A percentile compares a stretch with the other conserved stretches of the same genome.
phyloP scores from a whole-genome alignment of 805 yeast genomes.

The Schwanniomyces sp. region DNA sequence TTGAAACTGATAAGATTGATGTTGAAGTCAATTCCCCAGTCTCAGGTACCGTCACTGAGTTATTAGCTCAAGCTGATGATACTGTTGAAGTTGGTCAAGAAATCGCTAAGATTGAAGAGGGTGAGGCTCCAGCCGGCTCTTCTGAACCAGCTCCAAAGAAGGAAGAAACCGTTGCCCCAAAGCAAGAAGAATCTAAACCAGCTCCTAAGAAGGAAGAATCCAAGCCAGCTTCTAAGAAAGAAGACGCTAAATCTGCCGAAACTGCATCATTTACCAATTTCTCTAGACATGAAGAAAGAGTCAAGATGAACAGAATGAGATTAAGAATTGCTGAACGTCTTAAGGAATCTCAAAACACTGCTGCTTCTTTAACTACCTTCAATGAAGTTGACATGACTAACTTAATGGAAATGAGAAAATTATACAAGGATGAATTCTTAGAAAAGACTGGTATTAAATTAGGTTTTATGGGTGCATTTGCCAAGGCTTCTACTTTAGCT shows the following conservation, averaged over 20 bases:
- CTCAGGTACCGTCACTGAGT: constrained; percentile 83
- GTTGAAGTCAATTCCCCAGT: constrained; percentile 95
- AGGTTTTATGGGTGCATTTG: constrained; percentile 98
- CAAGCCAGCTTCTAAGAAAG: constrained; percentile 29
- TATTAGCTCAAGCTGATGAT: constrained; percentile 81
- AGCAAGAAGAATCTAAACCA: constrained; percentile 19
- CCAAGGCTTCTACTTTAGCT: constrained; percentile 90
- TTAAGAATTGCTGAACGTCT: constrained; percentile 97
- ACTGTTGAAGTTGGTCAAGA: constrained; percentile 97
- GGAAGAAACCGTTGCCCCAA: constrained; percentile 20
- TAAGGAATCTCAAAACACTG: constrained; percentile 98
- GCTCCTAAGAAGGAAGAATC: constrained; percentile 26
- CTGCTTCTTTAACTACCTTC: constrained; percentile 96
- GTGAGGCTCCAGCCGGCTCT: constrained; percentile 63
- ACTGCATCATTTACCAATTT: constrained; percentile 47
- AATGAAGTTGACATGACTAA: constrained; percentile 97
- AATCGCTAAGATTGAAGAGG: constrained; percentile 80
- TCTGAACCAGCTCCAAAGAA: constrained; percentile 33
- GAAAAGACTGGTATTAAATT: constrained; percentile 92
- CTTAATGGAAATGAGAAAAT: constrained; percentile 89
- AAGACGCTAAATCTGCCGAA: constrained; percentile 23
- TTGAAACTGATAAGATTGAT: constrained; percentile 97
- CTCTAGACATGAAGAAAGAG: constrained; percentile 84
- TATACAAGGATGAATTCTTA: constrained; percentile 94
- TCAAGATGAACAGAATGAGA: constrained; percentile 99